phyloP scores from a whole-genome alignment of 805 yeast genomes.

The Yarrowia sp. region DNA sequence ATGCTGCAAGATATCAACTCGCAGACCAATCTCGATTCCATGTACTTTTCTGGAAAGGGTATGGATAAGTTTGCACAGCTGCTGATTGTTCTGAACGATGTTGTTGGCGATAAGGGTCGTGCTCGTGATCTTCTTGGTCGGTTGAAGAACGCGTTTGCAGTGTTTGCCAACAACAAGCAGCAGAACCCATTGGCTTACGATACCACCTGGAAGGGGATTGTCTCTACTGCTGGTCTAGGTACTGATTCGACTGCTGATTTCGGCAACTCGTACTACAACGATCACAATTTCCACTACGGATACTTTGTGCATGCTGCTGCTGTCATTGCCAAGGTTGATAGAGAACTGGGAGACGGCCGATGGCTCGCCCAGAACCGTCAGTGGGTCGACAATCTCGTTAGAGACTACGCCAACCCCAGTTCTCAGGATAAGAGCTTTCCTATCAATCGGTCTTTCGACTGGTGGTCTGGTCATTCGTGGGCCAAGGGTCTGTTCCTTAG shows the following conservation, averaged over 20 bases:
- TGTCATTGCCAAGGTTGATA: conserved; percentile 71
- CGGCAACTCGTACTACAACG: conserved; percentile 80
- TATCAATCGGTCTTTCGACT: conserved; percentile 68
- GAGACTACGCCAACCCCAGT: conserved; percentile 74
- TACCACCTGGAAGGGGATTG: conserved; percentile 74
- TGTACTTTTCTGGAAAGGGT: conserved; percentile 85
- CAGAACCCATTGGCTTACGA: conserved; percentile 74
- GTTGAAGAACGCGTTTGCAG: conserved; percentile 67
- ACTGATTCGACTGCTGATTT: conserved; percentile 63
- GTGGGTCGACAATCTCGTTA: conserved; percentile 66
- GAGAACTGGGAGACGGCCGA: conserved; percentile 55
- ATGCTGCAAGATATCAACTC: conserved; percentile 56
- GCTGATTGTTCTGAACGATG: conserved; percentile 67
- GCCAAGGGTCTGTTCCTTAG: conserved; percentile 70
- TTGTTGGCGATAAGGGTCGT: conserved; percentile 61
- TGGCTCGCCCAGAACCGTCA: conserved; percentile 59
- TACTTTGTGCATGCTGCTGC: conserved; percentile 86
- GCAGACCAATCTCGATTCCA: conserved; percentile 70
- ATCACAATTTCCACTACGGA: conserved; percentile 89
- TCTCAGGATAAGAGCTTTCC: conserved; percentile 64
- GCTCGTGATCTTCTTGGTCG: conserved; percentile 59
- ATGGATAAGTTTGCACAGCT: conserved; percentile 84
- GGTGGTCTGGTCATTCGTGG: conserved; percentile 78
- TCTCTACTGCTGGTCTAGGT: conserved; percentile 66
- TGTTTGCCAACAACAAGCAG: conserved; percentile 70